A percentile compares a stretch with the other conserved stretches of the same genome.
Conservation (phyloP, 495 filamentous ascomycete species). For the Mycothermus thermophilus region DNA sequence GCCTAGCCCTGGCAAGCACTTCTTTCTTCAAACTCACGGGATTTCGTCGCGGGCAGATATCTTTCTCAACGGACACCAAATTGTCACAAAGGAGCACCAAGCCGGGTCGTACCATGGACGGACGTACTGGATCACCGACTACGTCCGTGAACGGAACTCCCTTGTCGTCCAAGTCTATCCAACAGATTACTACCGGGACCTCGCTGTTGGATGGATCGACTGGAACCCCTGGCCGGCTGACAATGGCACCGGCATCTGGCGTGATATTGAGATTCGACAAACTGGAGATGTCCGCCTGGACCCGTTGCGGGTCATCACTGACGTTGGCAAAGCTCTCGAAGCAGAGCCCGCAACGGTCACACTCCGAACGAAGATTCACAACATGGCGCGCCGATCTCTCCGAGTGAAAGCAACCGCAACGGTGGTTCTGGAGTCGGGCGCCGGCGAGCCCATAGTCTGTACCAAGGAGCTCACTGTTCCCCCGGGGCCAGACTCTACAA, state of each 20-base stretch:
- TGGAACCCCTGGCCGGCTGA: conserved; percentile 53
- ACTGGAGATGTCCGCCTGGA: conserved; percentile 42
- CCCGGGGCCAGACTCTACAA: conserved; percentile 20
- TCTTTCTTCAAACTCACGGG: conserved; percentile 42
- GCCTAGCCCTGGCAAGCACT: conserved; percentile 28
- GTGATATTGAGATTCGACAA: conserved; percentile 43
- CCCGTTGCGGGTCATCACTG: conserved; percentile 33
- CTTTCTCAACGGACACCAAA: conserved; percentile 41
- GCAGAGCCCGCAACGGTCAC: conserved; percentile 27
- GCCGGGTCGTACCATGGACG: conserved; percentile 44
- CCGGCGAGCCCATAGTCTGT: conserved; percentile 12
- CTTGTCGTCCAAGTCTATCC: conserved; percentile 41
- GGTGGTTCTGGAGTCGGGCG: conserved; percentile 19
- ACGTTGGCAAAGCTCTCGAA: conserved; percentile 20
- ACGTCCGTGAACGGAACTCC: conserved; percentile 31
- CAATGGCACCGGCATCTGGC: conserved; percentile 48
- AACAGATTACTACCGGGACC: conserved; percentile 44
- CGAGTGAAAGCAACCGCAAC: conserved; percentile 25
- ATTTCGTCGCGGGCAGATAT: conserved; percentile 49
- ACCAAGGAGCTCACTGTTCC: conserved; percentile 24
- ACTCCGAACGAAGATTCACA: conserved; percentile 35
- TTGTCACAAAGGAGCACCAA: conserved; percentile 36
- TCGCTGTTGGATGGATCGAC: conserved; percentile 48
- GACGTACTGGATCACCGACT: conserved; percentile 38
- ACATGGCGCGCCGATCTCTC: conserved; percentile 28